phyloP scores from a whole-genome alignment of 2,329 filamentous ascomycete species.

The Hypoxylon sp. region DNA sequence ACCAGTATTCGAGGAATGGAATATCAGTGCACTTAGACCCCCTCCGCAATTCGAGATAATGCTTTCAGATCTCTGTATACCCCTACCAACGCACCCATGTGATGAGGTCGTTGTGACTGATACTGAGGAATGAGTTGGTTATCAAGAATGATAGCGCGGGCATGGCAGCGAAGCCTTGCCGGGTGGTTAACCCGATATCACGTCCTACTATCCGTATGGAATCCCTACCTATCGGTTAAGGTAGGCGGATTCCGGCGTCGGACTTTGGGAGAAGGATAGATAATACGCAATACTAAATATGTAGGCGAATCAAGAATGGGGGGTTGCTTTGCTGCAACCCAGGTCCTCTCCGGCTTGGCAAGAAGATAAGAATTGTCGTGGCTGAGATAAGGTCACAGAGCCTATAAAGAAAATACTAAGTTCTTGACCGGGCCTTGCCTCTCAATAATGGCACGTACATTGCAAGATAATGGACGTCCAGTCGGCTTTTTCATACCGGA shows the following conservation, averaged over 20 bases:
- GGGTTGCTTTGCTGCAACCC: constrained; percentile 12
- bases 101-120: neutral
- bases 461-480: neutral
- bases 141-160: constrained; percentile 6
- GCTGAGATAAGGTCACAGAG: constrained; percentile 18
- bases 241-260: constrained; percentile 2
- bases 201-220: neutral
- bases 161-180: neutral
- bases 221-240: constrained; percentile 1
- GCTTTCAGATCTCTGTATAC: neutral
- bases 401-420: neutral
- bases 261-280: constrained; percentile 5
- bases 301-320: constrained; percentile 3
- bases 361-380: constrained; percentile 9
- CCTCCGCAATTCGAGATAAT: neutral
- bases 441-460: neutral
- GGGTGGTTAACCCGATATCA: neutral
- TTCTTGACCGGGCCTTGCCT: constrained; percentile 1
- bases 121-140: neutral
- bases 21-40: constrained; percentile 11
- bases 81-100: neutral
- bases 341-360: constrained; percentile 22
- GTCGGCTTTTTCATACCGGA: neutral
- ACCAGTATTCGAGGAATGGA: neutral
- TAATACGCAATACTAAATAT: neutral